phyloP scores from a whole-genome alignment of 2,329 filamentous ascomycete genomes.

The Ilyonectria sp. region DNA sequence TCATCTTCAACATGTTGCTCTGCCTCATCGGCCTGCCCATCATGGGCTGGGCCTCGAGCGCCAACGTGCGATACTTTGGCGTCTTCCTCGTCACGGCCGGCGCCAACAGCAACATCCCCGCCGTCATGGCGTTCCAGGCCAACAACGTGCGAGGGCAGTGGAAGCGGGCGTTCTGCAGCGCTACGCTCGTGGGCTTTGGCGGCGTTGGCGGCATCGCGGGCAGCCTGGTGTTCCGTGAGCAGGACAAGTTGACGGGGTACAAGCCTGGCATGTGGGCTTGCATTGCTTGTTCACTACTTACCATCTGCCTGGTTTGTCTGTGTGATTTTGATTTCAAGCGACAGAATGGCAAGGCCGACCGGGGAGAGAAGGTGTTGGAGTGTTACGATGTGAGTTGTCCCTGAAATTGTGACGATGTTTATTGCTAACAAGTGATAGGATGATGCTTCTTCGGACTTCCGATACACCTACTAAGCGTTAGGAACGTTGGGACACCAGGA shows the following conservation, averaged over 20 bases:
- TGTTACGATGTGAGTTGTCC: constrained; percentile 60
- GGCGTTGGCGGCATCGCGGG: constrained; percentile 86
- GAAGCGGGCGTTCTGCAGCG: constrained; percentile 86
- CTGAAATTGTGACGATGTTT: constrained; percentile 4
- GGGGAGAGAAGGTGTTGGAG: constrained; percentile 68
- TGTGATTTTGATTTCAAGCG: constrained; percentile 59
- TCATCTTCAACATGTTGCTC: constrained; percentile 76
- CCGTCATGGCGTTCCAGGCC: constrained; percentile 83
- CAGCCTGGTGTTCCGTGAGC: constrained; percentile 77
- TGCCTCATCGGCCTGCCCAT: constrained; percentile 79
- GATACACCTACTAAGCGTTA: constrained; percentile 52
- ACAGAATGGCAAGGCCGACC: constrained; percentile 66
- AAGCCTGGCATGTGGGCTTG: constrained; percentile 69
- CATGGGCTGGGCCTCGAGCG: constrained; percentile 75
- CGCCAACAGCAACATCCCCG: constrained; percentile 83
- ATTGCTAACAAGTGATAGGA: constrained; percentile 44
- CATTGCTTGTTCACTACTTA: constrained; percentile 65
- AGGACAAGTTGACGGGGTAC: constrained; percentile 68
- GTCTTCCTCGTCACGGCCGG: constrained; percentile 84
- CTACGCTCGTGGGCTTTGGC: constrained; percentile 82
- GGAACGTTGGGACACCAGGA: background rate
- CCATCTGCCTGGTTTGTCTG: constrained; percentile 60
- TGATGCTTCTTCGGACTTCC: constrained; percentile 49
- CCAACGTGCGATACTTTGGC: constrained; percentile 78
- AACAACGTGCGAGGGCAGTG: constrained; percentile 92